Evolutionary conservation across 2,329 filamentous ascomycete genomes (phyloP).

Genomic region (Arthroderma uncinatum): DNA sequence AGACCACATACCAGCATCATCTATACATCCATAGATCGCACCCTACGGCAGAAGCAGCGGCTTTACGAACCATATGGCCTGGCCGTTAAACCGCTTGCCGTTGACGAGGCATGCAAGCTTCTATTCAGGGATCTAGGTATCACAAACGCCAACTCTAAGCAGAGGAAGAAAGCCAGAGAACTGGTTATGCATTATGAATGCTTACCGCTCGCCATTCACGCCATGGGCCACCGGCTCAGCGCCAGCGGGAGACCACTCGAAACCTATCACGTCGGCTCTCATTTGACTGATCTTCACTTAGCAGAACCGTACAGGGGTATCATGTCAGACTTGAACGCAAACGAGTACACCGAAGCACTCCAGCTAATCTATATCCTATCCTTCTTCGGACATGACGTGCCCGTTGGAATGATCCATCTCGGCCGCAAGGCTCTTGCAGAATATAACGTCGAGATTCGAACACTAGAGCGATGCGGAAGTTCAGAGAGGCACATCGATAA

Average conservation of each 20-base stretch:
- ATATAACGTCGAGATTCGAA: conserved; percentile 20
- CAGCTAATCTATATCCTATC: conserved; percentile 55
- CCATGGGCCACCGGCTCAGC: conserved; percentile 51
- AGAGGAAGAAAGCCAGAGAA: conserved; percentile 48
- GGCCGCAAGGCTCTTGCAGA: conserved; percentile 32
- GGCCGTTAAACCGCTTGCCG: conserved; percentile 44
- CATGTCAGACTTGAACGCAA: conserved; percentile 35
- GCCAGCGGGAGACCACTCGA: conserved; percentile 51
- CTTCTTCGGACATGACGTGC: conserved; percentile 55
- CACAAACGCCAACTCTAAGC: conserved; percentile 44
- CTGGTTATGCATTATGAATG: conserved; percentile 53
- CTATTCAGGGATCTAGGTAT: conserved; percentile 54
- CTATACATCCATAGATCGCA: conserved; percentile 55
- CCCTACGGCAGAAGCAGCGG: conserved; percentile 44
- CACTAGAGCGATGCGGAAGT: conserved; percentile 18
- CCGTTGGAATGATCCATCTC: conserved; percentile 53
- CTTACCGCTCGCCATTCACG: conserved; percentile 57
- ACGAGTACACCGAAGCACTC: conserved; percentile 42
- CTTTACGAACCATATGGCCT: conserved; percentile 51
- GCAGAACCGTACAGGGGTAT: conserved; percentile 39
- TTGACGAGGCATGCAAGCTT: conserved; percentile 48
- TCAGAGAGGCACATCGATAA: conserved; percentile 33
- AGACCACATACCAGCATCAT: conserved; percentile 53
- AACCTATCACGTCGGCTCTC: conserved; percentile 47
- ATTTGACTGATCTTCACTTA: conserved; percentile 45